Base-by-base conservation (phyloP, 208 protist species). In the Crithidia mellificae region DNA sequence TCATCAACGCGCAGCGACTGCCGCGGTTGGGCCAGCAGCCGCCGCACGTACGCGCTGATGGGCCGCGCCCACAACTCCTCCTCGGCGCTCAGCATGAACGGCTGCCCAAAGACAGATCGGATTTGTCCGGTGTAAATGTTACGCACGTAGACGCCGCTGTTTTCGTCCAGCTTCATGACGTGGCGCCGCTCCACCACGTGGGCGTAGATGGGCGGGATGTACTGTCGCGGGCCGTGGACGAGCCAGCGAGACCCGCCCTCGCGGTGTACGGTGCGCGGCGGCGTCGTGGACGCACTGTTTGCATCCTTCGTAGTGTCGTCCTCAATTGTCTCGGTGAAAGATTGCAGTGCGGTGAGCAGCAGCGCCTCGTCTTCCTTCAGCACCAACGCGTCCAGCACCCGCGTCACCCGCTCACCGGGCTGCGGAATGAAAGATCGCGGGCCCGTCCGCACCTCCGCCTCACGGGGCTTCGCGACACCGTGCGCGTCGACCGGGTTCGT, bases 111-210 rank as follows among this genome's bases (percentile, higher is more conserved):
- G 24, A 98, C 88, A 19, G 89, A 72, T 17, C 87, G 77, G 22
- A 99, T 95, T 44, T 90, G 72, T 43, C 97, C 97, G 0, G 95
- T 97, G 19, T 64, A 82, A 3, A 68, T 88, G 79, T 99, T 88
- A 75, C 94, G 90, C 14, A 99, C 92, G 73, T 99, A 99, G 53
- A 99, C 91, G 64, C 97, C 98, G 76, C 99, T 97, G 81, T 98
- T 99, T 52, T 97, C 90, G 72, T 98, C 96, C 17, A 99, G 85
- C 43, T 97, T 81, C 34, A 99, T 98, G 3, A 94, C 69, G 34
- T 72, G 56, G 52, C 97, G 86, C 41, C 73, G 81, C 68, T 98
- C 93, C 24, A 98, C 47, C 6, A 99, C 70, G 47, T 95, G 79
- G 54, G 98, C 95, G 50, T 93, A 59, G 22, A 95, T 77, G 12